Base-by-base conservation (phyloP, 2,329 filamentous ascomycete species). In the Beauveria australis region DNA sequence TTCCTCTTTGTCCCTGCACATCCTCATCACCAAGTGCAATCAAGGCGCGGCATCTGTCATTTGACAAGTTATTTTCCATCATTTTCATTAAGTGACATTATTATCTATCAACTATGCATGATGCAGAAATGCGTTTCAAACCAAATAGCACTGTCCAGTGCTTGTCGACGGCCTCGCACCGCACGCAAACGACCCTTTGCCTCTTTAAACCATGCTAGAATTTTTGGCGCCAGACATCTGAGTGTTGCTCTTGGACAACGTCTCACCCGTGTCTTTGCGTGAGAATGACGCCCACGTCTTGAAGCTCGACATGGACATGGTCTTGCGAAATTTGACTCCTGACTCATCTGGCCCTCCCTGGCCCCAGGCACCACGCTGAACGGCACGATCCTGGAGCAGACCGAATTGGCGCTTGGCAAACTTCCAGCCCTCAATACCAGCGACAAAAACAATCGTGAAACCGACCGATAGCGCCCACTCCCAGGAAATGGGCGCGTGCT, bases 391-490 rank as follows among this genome's bases (percentile, higher is more conserved):
- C 66, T 83, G 78, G 58, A 85, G 76, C 28, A 83, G 74, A 60
- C 74, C 72, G 66, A 79, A 78, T 49, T 70, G 67, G 54, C 88
- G 78, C 82, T 92, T 92, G 63, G 74, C 72, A 67, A 80, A 80
- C 76, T 92, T 91, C 88, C 88, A 92, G 10, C 75, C 71, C 76
- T 92, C 89, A 46, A 91, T 80, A 28, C 86, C 86, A 0, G 79
- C 71, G 52, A 92, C 80, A 68, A 88, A 92, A 4, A 89, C 69
- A 14, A 86, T 64, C 0, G 86, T 81, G 61, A 83, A 84, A 22
- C 85, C 81, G 37, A 89, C 76, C 0, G 88, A 82, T 6, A 92
- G 76, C 1, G 80, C 83, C 88, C 88, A 92, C 70, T 91, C 89
- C 89, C 89, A 92, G 19, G 77, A 80, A 66, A 92, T 91, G 19